Evolutionary conservation across 352 stramenopile species (phyloP).

Genomic region (Phytopythium litorale): DNA sequence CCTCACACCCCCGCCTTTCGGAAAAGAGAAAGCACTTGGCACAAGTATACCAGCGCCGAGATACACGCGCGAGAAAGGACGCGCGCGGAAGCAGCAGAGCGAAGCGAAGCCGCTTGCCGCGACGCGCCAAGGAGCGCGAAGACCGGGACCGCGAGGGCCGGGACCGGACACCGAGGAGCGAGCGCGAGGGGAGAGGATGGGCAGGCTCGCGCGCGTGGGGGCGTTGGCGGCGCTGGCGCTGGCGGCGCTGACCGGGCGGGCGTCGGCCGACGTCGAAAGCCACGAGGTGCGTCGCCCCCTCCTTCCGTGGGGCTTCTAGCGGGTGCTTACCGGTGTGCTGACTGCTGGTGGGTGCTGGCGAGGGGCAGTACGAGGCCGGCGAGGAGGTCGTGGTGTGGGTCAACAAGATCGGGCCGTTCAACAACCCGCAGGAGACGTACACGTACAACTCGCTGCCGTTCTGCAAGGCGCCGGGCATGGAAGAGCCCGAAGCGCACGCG

Average conservation of each 20-base stretch:
- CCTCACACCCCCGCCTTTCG: background rate
- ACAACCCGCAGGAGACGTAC: conserved; percentile 99
- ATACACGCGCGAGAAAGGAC: background rate
- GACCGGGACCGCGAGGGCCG: too few relatives aligned
- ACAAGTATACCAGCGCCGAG: background rate
- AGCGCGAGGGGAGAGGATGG: background rate
- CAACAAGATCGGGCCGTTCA: conserved; percentile 97
- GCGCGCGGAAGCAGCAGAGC: background rate
- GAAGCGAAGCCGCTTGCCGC: too few relatives aligned
- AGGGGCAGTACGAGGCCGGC: conserved; percentile 51
- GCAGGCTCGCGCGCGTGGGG: background rate
- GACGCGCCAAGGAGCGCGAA: background rate
- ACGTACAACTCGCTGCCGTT: conserved; percentile 99
- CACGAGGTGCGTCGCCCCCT: conserved; percentile 35
- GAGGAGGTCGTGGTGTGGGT: conserved; percentile 93
- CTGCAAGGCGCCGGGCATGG: conserved; percentile 88
- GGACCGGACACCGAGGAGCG: background rate
- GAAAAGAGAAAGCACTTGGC: background rate
- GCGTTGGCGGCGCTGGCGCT: conserved; percentile 12
- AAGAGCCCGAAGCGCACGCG: conserved; percentile 83
- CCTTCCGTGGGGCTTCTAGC: background rate
- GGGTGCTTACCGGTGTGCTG: background rate
- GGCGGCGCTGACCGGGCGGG: conserved; percentile 11
- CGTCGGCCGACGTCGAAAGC: conserved; percentile 43
- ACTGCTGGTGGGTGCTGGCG: background rate